phyloP scores from a whole-genome alignment of 257 asterid species.

The Solanum bukasovii region DNA sequence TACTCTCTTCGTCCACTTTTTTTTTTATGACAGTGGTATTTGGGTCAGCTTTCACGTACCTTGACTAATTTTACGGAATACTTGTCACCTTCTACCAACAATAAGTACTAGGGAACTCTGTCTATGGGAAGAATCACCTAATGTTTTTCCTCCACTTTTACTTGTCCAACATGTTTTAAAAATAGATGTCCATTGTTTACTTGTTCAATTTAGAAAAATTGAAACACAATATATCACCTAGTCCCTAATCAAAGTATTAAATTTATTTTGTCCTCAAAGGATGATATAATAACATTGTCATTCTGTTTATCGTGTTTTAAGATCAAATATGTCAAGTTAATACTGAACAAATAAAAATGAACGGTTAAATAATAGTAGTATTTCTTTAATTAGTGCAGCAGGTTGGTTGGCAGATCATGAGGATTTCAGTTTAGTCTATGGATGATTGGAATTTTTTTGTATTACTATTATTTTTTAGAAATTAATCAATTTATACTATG shows the following conservation, averaged over 20 bases:
- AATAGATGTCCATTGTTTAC: neutral
- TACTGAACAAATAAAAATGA: too few species aligned
- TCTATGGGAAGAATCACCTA: neutral
- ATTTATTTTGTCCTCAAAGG: neutral
- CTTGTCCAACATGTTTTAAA: neutral
- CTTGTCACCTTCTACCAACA: too few species aligned
- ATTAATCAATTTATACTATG: neutral
- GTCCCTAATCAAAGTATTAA: neutral
- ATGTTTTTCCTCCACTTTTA: too few species aligned
- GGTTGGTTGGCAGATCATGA: neutral
- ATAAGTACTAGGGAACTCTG: fast-evolving
- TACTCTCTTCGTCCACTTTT: neutral
- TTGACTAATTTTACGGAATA: neutral
- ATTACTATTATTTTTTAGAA: neutral
- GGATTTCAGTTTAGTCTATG: neutral
- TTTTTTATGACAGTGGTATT: too few species aligned
- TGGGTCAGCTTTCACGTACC: fast-evolving
- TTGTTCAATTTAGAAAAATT: neutral
- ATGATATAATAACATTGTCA: neutral
- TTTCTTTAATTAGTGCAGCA: neutral
- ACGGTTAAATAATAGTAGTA: too few species aligned
- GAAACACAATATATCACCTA: neutral
- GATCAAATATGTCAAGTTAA: too few species aligned
- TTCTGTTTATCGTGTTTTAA: neutral
- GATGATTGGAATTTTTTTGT: neutral